Base-by-base conservation (phyloP, 129 eudicot genomes). In the Pseudognaphalium luteoalbum region DNA sequence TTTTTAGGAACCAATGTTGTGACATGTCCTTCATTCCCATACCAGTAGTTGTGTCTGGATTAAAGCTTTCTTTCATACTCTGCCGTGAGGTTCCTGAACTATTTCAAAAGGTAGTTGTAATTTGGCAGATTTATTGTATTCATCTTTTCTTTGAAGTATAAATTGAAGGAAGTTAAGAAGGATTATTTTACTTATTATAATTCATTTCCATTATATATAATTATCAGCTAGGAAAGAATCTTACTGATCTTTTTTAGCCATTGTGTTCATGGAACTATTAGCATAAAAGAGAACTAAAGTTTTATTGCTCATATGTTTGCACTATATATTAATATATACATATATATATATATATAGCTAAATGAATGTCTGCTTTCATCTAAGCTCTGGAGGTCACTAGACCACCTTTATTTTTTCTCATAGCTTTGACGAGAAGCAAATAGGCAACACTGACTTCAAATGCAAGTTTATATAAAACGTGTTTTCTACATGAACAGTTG, bases 61-160 rank as follows among this genome's bases (percentile, higher is more conserved):
- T 94, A 79, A 91, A 70, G 85, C 71, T 76, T 41, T 84, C 97
- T 34, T 94, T 94, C 75, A 76, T 86, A 50, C 81, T 86, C 16
- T 82, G 89, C 68, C 88, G 90, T 51, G 99, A 94, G 76, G 86
- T 91, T 63, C 99, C 99, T 6, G 30, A 84, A 73, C 91, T 94
- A 44, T 75, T 84, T 73, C 88, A 85, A 68, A 94, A 94, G 97
- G 99, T 91, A 71, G 51, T 64, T 19, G 39, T 28, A 73, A 11
- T 30, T 65, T 47, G 66, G 5, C 66, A 25, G 41, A 29, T 28
- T 47, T 56, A 17, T 35, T 25, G 3, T 63, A 34, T 72, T 61
- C 66, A 15, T 78, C 63, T 51, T 28, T 51, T 51, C 50, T 25
- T 17, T 42, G 4, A 3, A 50, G 30, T 42, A 29, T 30, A 10